phyloP scores from a whole-genome alignment of 345 rosid species.

The Sisymbrium irio region DNA sequence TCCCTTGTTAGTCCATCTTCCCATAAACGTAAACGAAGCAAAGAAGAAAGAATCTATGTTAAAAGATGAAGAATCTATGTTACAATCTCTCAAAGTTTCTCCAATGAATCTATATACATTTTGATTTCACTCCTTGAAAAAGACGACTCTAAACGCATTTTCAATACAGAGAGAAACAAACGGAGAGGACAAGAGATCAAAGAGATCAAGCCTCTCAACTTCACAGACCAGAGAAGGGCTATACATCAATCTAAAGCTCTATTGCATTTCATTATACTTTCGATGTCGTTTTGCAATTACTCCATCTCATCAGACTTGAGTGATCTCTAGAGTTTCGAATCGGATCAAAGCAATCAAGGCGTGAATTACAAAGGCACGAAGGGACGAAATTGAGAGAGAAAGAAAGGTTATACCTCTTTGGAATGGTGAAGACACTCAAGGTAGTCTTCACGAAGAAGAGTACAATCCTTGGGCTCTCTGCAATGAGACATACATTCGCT shows the following conservation, averaged over 20 bases:
- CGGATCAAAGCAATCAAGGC: neutral
- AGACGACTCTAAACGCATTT: no score
- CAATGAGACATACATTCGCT: conserved; percentile 97
- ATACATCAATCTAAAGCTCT: neutral
- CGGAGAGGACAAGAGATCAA: neutral
- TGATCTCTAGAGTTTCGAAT: conserved; percentile 16
- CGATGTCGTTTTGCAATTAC: neutral
- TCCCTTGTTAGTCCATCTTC: neutral
- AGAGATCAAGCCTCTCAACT: neutral
- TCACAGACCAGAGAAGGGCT: neutral
- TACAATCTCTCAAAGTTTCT: neutral
- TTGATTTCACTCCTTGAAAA: neutral
- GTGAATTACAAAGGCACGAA: neutral
- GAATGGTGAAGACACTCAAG: conserved; percentile 99
- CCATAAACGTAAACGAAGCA: neutral
- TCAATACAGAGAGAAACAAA: neutral
- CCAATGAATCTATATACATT: neutral
- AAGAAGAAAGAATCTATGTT: neutral
- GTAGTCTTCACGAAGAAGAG: conserved; percentile 90
- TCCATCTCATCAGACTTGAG: neutral
- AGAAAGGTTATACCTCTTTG: conserved; percentile 60
- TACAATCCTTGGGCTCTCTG: conserved; percentile 92
- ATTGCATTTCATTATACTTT: no score
- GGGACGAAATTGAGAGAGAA: neutral
- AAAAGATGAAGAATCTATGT: no score